These are phyloP conservation scores for Fusarium odoratissimum DNA, from an alignment of 2,329 filamentous ascomycete species.

Conservation along the genomic window DNA sequence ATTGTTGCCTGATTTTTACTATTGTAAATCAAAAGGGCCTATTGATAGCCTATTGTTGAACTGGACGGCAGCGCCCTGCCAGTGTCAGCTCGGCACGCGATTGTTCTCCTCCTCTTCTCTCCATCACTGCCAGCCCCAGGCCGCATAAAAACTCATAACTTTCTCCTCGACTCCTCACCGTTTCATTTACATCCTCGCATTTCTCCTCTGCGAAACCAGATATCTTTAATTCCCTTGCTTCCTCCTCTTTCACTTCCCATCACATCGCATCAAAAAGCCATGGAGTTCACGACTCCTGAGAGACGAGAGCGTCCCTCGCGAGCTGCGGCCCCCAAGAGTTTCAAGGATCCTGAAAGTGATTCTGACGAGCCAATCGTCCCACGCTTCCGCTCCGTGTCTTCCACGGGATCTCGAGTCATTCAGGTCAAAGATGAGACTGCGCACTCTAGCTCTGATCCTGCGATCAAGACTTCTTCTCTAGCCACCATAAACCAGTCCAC, in stretches of 20 bases:
- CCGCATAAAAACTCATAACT: neutral
- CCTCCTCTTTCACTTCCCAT: neutral
- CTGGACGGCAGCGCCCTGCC: neutral
- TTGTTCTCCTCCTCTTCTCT: neutral
- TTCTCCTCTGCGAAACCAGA: neutral
- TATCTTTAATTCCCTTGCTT: neutral
- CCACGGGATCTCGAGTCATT: no score
- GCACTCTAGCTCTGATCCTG: neutral
- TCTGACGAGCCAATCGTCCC: neutral
- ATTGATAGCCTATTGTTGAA: neutral
- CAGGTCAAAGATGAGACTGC: neutral
- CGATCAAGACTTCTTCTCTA: neutral
- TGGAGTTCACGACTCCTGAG: neutral
- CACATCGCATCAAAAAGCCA: neutral
- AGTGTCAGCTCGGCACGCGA: slow-evolving; percentile 2
- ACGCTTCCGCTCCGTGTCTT: neutral
- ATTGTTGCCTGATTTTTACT: neutral
- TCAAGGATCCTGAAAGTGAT: slow-evolving; percentile 8
- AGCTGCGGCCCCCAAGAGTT: slow-evolving; percentile 12
- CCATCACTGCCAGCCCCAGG: neutral
- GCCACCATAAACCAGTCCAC: neutral
- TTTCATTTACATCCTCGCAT: neutral
- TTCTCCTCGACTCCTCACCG: neutral
- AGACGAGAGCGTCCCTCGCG: slow-evolving; percentile 18
- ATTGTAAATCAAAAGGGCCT: neutral